Base-by-base conservation (phyloP, 192 early-diverging fungal genomes). In the Coemansia sp. region DNA sequence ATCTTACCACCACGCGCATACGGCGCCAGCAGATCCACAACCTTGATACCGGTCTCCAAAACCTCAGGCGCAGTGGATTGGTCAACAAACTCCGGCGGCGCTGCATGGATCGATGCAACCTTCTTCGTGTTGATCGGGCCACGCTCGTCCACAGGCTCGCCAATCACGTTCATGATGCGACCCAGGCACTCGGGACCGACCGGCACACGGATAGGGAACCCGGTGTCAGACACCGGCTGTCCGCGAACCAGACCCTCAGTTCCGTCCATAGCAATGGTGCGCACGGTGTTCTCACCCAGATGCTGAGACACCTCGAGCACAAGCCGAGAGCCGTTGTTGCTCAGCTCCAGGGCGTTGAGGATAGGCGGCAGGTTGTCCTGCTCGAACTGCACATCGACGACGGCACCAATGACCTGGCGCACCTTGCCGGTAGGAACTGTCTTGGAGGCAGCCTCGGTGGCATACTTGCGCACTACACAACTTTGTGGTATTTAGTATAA, bases 231-330 rank as follows among this genome's bases (percentile, higher is more conserved):
- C 64, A 97, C 95, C 52, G 88, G 83, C 87, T 97, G 95, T 57
- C 95, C 95, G 86, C 95, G 92, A 77, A 92, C 90, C 59, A 97
- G 89, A 89, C 95, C 92, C 81, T 97, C 93, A 68, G 95, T 97
- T 84, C 93, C 95, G 87, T 97, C 95, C 95, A 97, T 97, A 76
- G 95, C 95, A 93, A 97, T 97, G 73, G 92, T 94, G 71, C 95
- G 93, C 74, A 97, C 95, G 57, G 93, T 94, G 91, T 95, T 95
- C 83, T 97, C 94, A 85, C 94, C 95, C 88, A 90, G 92, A 82
- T 97, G 95, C 85, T 95, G 93, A 55, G 94, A 83, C 43, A 97
- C 95, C 83, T 97, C 95, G 17, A 97, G 88, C 55, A 97, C 95
- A 61, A 98, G 86, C 76, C 95, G 94, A 52, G 74, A 74, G 75